Evolutionary conservation across 1,139 yeast species (phyloP), one percentile per base, ranked within the genome.

Genomic region (Suhomyces chickasaworum): DNA sequence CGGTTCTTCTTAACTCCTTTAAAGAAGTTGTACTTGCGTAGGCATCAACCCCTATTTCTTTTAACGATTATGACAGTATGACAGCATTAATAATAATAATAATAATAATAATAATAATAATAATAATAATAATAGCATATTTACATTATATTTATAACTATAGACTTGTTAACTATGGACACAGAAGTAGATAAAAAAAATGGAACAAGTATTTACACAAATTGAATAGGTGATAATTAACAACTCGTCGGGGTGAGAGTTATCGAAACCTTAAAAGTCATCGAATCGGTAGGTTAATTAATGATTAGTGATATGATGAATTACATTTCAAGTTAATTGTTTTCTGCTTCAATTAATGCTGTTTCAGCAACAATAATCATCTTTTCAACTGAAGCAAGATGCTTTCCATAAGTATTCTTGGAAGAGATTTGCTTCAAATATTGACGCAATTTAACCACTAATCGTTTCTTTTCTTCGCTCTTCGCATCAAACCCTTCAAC

Each of bases 341-440:
- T 55, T 12, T 70, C 73, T 7, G 74, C 75, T 50, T 73, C 78
- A 33, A 67, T 61, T 46, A 74, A 61, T n/a, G 79, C 78, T 17
- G 76, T 73, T 52, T 74, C 80, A 4, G 79, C 80, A 49, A 77
- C 80, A 13, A 77, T 73, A 49, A 82, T 83, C 72, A 89, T 76
- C 65, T 87, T 86, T 63, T 89, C 96, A 52, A 89, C 93, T 47
- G 93, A 84, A 3, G 93, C 95, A 56, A 89, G 73, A 63, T 89
- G 96, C 69, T 90, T 89, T 34, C 95, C 95, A 60, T 83, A 81
- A 46, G 73, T 73, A 42, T 78, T 76, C 60, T 77, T 80, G 41
- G 72, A 64, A 16, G 81, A 76, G 41, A 82, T 80, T 53, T 81
- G 79, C 55, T 79, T 80, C 62, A 83, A 71, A 58, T 83, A 83